Conservation (phyloP, 345 rosid species). For the Trapa incisa region DNA sequence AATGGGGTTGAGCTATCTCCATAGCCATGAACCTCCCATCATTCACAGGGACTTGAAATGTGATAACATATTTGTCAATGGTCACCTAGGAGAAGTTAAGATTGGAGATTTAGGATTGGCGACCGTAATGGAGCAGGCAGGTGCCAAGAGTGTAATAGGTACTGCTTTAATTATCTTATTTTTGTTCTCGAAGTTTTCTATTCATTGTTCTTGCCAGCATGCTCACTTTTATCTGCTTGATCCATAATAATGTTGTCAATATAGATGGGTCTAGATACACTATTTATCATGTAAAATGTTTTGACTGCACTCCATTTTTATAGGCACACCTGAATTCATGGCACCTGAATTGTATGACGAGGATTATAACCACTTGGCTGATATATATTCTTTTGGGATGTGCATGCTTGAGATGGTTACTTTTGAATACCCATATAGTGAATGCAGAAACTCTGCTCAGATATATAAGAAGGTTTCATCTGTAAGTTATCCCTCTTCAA, state of each 20-base stretch:
- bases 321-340: slow-evolving; percentile 37
- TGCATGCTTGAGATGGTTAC: slow-evolving; percentile 45
- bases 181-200: not conserved
- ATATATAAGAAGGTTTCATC: slow-evolving; percentile 19
- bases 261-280: not conserved
- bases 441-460: slow-evolving; percentile 17
- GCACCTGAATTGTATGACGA: slow-evolving; percentile 43
- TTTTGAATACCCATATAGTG: slow-evolving; percentile 35
- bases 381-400: slow-evolving; percentile 42
- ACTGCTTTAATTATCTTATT: slow-evolving; percentile 4
- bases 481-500: slow-evolving; percentile 6
- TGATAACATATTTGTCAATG: slow-evolving; percentile 88
- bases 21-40: slow-evolving; percentile 68
- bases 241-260: not conserved
- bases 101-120: slow-evolving; percentile 98
- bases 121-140: slow-evolving; percentile 77
- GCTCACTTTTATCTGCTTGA: not conserved
- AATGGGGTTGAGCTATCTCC: slow-evolving; percentile 68
- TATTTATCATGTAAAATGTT: not conserved
- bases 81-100: slow-evolving; percentile 91
- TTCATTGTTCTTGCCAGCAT: slow-evolving; percentile 7
- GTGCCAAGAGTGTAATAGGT: slow-evolving; percentile 93
- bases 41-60: slow-evolving; percentile 94
- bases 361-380: slow-evolving; percentile 36
- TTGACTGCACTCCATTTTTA: not conserved